phyloP scores from a whole-genome alignment of 768 basidiomycete species.

The Mrakia hoshinonis region DNA sequence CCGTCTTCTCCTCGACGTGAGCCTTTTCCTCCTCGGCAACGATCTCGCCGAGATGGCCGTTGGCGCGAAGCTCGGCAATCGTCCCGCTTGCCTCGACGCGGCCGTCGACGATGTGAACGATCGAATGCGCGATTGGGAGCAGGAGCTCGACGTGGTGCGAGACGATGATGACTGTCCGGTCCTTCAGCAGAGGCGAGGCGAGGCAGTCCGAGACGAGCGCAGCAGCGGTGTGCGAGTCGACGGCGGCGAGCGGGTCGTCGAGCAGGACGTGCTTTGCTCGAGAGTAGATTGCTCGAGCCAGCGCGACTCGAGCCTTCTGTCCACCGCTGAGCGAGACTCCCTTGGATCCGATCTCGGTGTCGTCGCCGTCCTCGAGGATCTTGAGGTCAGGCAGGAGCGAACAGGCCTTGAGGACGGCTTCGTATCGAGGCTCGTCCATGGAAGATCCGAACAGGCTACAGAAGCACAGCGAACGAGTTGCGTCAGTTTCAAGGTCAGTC shows the following conservation, averaged over 20 bases:
- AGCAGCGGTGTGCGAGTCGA: constrained; percentile 38
- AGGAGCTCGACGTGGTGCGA: constrained; percentile 80
- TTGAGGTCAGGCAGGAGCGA: constrained; percentile 16
- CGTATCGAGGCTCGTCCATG: constrained; percentile 21
- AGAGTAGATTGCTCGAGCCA: constrained; percentile 77
- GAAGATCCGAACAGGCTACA: constrained; percentile 24
- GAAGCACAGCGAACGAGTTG: too few relatives aligned
- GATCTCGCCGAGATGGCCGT: constrained; percentile 58
- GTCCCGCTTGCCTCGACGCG: constrained; percentile 68
- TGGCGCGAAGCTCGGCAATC: constrained; percentile 54
- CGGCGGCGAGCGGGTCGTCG: constrained; percentile 73
- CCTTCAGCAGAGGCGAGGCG: constrained; percentile 37
- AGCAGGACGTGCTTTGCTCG: constrained; percentile 55
- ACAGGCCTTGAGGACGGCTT: constrained; percentile 23
- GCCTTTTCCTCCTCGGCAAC: constrained; percentile 45
- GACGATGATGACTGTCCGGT: constrained; percentile 47
- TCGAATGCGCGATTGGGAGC: constrained; percentile 60
- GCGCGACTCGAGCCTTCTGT: constrained; percentile 54
- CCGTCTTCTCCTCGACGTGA: constrained; percentile 29
- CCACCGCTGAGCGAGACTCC: constrained; percentile 41
- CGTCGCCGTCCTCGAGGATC: constrained; percentile 28
- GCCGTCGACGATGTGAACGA: constrained; percentile 72
- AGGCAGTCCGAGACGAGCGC: constrained; percentile 32
- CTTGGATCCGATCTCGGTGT: constrained; percentile 31
- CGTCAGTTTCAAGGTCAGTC: too few relatives aligned